Conservation (phyloP, 768 basidiomycete genomes). For the Psilocybe subaeruginosa region DNA sequence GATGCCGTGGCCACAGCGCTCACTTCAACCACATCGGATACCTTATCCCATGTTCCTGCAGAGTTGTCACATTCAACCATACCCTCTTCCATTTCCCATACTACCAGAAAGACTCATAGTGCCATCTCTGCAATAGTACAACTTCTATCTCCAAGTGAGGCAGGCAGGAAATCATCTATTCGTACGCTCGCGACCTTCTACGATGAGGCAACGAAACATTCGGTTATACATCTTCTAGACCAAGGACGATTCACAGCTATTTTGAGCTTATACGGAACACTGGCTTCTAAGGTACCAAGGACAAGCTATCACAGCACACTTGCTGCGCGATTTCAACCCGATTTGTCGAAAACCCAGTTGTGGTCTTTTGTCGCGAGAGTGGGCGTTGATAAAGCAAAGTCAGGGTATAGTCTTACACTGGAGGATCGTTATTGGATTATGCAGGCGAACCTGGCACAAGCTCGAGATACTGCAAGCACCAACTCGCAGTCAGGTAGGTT, state of each 20-base stretch:
- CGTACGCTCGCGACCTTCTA: conserved; percentile 2
- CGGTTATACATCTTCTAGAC: background rate
- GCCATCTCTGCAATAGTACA: background rate
- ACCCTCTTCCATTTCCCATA: background rate
- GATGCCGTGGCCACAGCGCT: too few species aligned
- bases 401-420: background rate
- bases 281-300: background rate
- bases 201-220: background rate
- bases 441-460: conserved; percentile 27
- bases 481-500: conserved; percentile 10
- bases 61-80: background rate
- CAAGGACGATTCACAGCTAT: background rate
- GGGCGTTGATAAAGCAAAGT: background rate
- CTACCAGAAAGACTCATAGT: background rate
- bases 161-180: background rate
- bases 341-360: background rate
- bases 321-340: background rate
- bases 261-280: conserved; percentile 4
- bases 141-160: background rate
- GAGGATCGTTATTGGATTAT: conserved; percentile 70
- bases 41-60: too few species aligned
- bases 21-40: too few species aligned
- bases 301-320: background rate
- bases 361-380: conserved; percentile 6
- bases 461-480: background rate